Evolutionary conservation across 805 yeast genomes (phyloP), one percentile per base, ranked within the genome.

Genomic region (Metschnikowia proteae): DNA sequence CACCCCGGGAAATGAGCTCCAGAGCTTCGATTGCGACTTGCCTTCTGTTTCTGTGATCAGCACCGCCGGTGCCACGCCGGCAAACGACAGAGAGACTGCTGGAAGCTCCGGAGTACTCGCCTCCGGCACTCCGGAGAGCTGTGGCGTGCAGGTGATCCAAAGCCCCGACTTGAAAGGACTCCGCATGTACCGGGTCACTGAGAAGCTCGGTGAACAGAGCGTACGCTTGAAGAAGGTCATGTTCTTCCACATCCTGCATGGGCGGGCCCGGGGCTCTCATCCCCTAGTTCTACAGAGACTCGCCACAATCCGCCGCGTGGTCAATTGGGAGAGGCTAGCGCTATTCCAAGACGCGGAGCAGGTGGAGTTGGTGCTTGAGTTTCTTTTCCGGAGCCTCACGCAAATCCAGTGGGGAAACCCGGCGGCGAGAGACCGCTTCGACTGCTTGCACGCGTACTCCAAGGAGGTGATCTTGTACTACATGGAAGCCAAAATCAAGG

Each of bases 221-320:
- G 5, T 17, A 7, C 36, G 25, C 13, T 26, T 41, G 31, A 41
- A 33, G 25, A 41, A 48, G 30, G 41, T 44, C 17, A 45, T 51
- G 23, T 45, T 46, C 41, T 33, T 34, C 13, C 54, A 51, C 34
- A 27, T 51, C 3, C 46, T 48, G 26, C 49, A 51, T 33, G 54
- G 49, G 3, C 45, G 54, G 11, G 51, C 54, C 17, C 51, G 51
- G 7, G 54, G 54, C n/a, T 39, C 54, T 13, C 40, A 51, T 31
- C 42, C 49, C 26, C 38, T 45, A 43, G 54, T 51, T 17, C 46
- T 42, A 22, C 48, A 49, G 28, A 32, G 54, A 23, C 46, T 51
- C 11, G 52, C 54, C 6, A 34, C 50, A 10, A 43, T 51, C 23
- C 45, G 45, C 13, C 49, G 54, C 8, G 51, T 48, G 50, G 46